Base-by-base conservation (phyloP, 2,329 filamentous ascomycete species). In the Monascus ruber region DNA sequence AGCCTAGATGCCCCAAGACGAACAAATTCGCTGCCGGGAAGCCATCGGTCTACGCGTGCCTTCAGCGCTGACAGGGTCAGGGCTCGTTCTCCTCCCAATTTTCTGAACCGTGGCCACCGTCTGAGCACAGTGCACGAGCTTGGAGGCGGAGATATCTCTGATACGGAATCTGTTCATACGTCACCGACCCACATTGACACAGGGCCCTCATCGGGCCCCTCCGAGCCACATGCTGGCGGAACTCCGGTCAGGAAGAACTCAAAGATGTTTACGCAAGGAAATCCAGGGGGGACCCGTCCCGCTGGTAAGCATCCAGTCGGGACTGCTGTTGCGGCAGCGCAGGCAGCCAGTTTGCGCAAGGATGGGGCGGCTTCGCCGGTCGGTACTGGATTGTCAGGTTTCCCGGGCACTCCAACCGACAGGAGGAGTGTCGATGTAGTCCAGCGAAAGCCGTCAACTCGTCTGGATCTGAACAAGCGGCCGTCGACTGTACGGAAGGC, bases 1-100 rank as follows among this genome's bases (percentile, higher is more conserved):
- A 79, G 74, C 48, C 50, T 73, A 33, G 73, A 74, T 32, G 67
- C 72, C 5, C 56, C 63, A 2, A 56, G 59, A 43, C 70, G 72
- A 41, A 63, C 67, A 4, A 60, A 54, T 10, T 71, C 69, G 26
- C 64, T 71, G 4, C 60, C 60, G 6, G 60, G 59, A 8, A 58
- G 50, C 24, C 54, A 59, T 48, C 43, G 58, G 11, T 53, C 52
- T 26, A 57, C 58, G 31, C 53, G 63, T 43, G 62, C 63, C 25
- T 48, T 57, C 36, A 67, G 64, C 48, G 44, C 68, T 26, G 66
- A 72, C 44, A 47, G 47, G 34, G 49, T 39, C 25, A 40, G 44
- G n/a, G 49, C 40, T 37, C 44, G 37, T 6, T 43, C 44, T 26
- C 42, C 42, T 35, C 45, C 43, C 26, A 43, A 38, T 37, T 40